A percentile compares a stretch with the other conserved stretches of the same genome.
Evolutionary conservation across 75 land plant genomes (phyloP).

Genomic region (Pseudotsuga menziesii): DNA sequence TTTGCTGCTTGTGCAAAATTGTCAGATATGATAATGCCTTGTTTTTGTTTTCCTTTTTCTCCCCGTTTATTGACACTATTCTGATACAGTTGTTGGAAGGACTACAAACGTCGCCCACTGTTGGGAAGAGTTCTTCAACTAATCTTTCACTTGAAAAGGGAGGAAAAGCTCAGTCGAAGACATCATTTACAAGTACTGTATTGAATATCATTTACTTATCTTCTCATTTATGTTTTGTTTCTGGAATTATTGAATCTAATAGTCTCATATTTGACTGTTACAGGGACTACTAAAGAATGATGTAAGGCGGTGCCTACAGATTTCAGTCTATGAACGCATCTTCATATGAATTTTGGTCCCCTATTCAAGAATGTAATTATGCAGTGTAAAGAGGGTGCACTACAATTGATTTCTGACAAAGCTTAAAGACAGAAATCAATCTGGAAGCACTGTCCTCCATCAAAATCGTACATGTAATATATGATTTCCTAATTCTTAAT

Average conservation of each 20-base stretch:
- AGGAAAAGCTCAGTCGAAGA: background rate
- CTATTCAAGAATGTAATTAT: background rate
- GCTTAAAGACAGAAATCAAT: background rate
- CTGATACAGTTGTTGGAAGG: constrained; percentile 22
- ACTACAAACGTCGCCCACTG: constrained; percentile 14
- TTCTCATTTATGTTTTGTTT: too few relatives aligned
- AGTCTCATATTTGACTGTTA: background rate
- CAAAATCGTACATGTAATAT: background rate
- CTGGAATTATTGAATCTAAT: background rate
- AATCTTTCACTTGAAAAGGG: background rate
- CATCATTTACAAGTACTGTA: too few relatives aligned
- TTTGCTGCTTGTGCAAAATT: background rate
- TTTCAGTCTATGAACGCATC: background rate
- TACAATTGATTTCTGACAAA: background rate
- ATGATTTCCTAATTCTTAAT: constrained; percentile 4
- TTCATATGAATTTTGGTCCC: background rate
- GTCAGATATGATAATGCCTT: background rate
- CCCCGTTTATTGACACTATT: background rate
- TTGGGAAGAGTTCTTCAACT: constrained; percentile 4
- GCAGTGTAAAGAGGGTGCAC: background rate
- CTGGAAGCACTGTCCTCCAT: constrained; percentile 1
- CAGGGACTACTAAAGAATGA: constrained; percentile 2
- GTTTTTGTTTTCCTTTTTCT: background rate
- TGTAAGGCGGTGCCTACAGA: background rate
- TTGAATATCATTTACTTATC: too few relatives aligned